Percentiles rank a stretch among this genome's conserved stretches.
phyloP scores from a whole-genome alignment of 192 early-diverging fungal species.

The Coemansia sp. region DNA sequence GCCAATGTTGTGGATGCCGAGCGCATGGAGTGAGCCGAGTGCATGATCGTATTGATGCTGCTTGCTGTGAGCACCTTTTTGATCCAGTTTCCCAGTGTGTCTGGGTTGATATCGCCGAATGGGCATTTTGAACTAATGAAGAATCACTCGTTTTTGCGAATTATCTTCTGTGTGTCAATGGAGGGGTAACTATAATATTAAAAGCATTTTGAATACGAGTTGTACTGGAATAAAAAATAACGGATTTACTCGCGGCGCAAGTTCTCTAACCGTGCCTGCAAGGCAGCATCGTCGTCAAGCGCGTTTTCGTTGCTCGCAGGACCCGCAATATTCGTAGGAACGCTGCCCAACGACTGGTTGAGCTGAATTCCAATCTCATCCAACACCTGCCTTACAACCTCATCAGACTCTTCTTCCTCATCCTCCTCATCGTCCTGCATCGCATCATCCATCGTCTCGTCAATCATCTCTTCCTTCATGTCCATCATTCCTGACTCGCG shows the following conservation, averaged over 20 bases:
- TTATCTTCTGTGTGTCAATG: background rate
- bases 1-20: too few relatives aligned
- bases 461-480: slow-evolving; percentile 99
- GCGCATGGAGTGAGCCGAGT: too few relatives aligned
- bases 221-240: too few relatives aligned
- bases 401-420: slow-evolving; percentile 86
- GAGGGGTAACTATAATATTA: too few relatives aligned
- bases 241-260: slow-evolving; percentile 75
- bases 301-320: slow-evolving; percentile 52
- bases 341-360: slow-evolving; percentile 39
- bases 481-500: slow-evolving; percentile 94
- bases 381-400: slow-evolving; percentile 89
- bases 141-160: too few relatives aligned
- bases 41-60: too few relatives aligned
- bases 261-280: slow-evolving; percentile 88
- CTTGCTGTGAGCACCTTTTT: too few relatives aligned
- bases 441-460: slow-evolving; percentile 93
- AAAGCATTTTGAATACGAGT: too few relatives aligned
- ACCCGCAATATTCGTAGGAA: slow-evolving; percentile 57
- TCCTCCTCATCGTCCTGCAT: slow-evolving; percentile 83
- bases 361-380: slow-evolving; percentile 92
- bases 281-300: slow-evolving; percentile 65
- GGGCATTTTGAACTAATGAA: too few relatives aligned
- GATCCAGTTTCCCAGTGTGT: too few relatives aligned
- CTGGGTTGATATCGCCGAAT: too few relatives aligned